These are phyloP conservation scores for Pythium grandisporangium DNA, from an alignment of 352 stramenopile species.

Conservation along the genomic window DNA sequence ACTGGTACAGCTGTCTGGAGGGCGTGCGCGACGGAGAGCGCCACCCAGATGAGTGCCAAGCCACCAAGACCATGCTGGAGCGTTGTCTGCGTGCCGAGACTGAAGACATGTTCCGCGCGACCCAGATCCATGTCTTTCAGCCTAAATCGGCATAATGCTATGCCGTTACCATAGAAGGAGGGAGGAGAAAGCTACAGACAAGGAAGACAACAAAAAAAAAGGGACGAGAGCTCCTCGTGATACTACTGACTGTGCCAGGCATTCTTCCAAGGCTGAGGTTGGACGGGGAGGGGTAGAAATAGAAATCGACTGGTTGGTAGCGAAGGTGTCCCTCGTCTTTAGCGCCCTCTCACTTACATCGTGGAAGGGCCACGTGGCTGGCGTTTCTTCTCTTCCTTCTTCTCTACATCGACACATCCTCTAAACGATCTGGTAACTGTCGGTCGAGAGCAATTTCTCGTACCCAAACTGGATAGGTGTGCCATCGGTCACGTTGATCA, in stretches of 20 bases:
- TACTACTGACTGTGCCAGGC: no score
- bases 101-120: conserved; percentile 45
- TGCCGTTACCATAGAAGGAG: conserved; percentile 15
- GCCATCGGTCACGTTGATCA: conserved; percentile 65
- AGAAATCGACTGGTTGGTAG: no score
- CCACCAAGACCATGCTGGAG: conserved; percentile 55
- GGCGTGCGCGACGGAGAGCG: conserved; percentile 24
- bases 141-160: no score
- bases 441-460: conserved; percentile 82
- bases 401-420: conserved; percentile 20
- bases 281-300: no score
- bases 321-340: no score
- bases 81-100: conserved; percentile 64
- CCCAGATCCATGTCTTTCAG: conserved; percentile 58
- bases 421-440: conserved; percentile 86
- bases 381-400: conserved; percentile 2
- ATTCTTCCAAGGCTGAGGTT: no score
- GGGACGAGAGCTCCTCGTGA: no score
- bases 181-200: no score
- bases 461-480: conserved; percentile 71
- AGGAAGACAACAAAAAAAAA: no score
- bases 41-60: conserved; percentile 30
- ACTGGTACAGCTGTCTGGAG: conserved; percentile 47
- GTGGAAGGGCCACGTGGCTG: no score
- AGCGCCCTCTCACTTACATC: no score